Evolutionary conservation across 2,329 filamentous ascomycete genomes (phyloP).

Genomic region (Beauveria sp.): DNA sequence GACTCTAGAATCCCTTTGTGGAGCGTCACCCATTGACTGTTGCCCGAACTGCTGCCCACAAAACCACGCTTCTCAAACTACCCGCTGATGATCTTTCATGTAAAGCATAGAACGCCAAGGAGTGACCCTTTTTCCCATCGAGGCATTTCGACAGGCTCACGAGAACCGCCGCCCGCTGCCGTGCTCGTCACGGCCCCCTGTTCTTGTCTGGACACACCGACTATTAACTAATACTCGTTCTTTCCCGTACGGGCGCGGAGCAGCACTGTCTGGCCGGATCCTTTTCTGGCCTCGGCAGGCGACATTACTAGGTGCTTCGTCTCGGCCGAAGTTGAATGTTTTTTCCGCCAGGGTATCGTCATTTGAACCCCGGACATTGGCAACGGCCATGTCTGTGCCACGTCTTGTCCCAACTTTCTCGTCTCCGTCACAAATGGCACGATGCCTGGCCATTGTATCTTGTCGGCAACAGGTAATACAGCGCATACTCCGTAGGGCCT

Average conservation of each 20-base stretch:
- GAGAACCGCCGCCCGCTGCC: neutral
- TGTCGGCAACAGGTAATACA: neutral
- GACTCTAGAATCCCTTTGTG: neutral
- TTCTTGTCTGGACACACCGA: neutral
- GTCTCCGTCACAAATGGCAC: neutral
- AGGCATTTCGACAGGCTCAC: conserved; percentile 1
- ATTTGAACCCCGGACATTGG: neutral
- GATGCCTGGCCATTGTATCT: neutral
- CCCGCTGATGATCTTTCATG: conserved; percentile 6
- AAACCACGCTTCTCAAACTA: neutral
- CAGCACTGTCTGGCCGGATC: neutral
- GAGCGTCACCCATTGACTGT: neutral
- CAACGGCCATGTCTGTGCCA: neutral
- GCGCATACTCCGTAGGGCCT: neutral
- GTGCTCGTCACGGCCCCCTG: neutral
- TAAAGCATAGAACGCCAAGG: conserved; percentile 2
- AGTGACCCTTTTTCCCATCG: conserved; percentile 1
- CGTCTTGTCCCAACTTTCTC: neutral
- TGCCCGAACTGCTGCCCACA: neutral
- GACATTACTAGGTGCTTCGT: neutral
- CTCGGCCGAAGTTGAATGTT: neutral
- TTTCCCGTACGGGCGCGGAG: conserved; percentile 3
- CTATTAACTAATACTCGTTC: neutral
- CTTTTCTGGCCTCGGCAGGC: conserved; percentile 4
- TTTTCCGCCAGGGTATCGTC: neutral